These are phyloP conservation scores for Ustilago shanxiensis DNA, from an alignment of 1,284 basidiomycete species.

Conservation along the genomic window DNA sequence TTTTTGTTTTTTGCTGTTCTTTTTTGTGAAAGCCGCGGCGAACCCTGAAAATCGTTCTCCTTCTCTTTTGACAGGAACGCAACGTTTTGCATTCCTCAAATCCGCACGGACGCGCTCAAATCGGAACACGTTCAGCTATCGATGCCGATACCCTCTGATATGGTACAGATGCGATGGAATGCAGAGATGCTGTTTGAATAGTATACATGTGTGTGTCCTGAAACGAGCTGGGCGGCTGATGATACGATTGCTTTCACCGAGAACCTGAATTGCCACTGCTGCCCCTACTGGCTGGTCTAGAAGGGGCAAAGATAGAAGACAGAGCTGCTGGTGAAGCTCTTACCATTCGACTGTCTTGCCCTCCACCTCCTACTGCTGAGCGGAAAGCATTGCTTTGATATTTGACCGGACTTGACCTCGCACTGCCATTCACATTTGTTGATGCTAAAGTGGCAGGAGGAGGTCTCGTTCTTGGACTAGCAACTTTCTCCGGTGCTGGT, in stretches of 20 bases:
- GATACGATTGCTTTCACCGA: not conserved
- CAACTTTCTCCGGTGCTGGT: not conserved
- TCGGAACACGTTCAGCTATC: not conserved
- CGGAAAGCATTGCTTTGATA: conserved; percentile 1
- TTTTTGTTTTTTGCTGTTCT: too few relatives aligned
- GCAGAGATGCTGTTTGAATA: not conserved
- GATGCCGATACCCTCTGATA: too few relatives aligned
- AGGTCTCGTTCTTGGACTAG: not conserved
- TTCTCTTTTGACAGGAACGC: not conserved
- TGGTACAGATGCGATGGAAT: not conserved
- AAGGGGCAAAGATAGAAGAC: conserved; percentile 42
- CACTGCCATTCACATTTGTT: not conserved
- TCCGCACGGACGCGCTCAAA: not conserved
- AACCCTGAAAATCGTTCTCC: not conserved
- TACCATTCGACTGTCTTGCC: conserved; percentile 2
- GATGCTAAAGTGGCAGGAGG: not conserved
- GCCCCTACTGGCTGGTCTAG: not conserved
- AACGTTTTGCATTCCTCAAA: not conserved
- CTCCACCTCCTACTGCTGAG: not conserved
- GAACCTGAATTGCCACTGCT: not conserved
- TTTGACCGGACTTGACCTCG: not conserved
- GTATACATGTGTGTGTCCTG: not conserved
- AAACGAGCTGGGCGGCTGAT: not conserved
- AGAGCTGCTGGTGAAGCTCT: conserved; percentile 36
- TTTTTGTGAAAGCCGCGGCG: not conserved